Conservation (phyloP, 768 basidiomycete genomes). For the Termitomyces sp. region DNA sequence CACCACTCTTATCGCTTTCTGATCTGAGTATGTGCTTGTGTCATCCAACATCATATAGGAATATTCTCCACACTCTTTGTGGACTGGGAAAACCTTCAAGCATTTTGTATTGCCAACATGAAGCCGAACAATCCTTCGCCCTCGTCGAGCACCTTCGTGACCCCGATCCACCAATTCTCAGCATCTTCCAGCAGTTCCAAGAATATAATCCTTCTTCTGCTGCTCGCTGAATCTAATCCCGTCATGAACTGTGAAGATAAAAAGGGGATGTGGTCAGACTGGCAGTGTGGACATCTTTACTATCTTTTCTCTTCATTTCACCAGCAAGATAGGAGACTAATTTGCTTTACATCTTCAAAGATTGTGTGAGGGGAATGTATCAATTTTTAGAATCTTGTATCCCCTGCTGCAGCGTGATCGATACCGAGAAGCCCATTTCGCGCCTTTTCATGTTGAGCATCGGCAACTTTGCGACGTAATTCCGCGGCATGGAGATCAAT, state of each 20-base stretch:
- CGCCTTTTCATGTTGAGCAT: slow-evolving; percentile 56
- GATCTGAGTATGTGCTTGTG: not conserved
- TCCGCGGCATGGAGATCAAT: slow-evolving; percentile 58
- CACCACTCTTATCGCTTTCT: not conserved
- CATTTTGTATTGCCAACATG: not conserved
- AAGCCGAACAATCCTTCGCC: not conserved
- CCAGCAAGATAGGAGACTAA: not conserved
- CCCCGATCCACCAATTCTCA: not conserved
- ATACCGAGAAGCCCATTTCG: slow-evolving; percentile 57
- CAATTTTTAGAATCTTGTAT: not conserved
- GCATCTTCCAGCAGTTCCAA: not conserved
- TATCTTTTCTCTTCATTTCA: not conserved
- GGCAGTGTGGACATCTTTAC: not conserved
- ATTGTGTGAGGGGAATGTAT: not conserved
- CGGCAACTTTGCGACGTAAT: slow-evolving; percentile 51
- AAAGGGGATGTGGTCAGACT: not conserved
- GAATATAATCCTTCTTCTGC: not conserved
- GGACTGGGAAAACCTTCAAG: not conserved
- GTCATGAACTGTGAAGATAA: not conserved
- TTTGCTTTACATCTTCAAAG: not conserved
- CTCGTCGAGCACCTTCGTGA: not conserved
- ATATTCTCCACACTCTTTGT: not conserved
- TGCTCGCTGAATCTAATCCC: not conserved
- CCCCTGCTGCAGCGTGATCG: slow-evolving; percentile 24
- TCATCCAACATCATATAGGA: not conserved